phyloP scores from a whole-genome alignment of 225 moss, liverwort and hornwort genomes.

The Bryoerythrophyllum caledonicum region DNA sequence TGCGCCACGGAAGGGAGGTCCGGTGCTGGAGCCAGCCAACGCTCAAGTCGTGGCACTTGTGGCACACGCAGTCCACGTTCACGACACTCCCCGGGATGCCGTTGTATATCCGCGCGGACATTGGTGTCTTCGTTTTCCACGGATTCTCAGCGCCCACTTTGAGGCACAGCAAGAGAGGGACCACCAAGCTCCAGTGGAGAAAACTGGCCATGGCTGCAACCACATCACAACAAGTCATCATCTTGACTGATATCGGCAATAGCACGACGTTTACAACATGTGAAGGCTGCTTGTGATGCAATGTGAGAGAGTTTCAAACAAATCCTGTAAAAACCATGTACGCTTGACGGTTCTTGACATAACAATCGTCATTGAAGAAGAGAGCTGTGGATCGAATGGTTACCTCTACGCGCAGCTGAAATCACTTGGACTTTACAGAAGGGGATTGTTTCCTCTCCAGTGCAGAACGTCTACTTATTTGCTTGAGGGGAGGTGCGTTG shows the following conservation, averaged over 20 bases:
- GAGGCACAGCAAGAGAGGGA: background rate
- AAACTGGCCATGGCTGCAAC: background rate
- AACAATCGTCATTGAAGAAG: too few relatives aligned
- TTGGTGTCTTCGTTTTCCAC: background rate
- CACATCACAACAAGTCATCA: background rate
- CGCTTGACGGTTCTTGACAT: too few relatives aligned
- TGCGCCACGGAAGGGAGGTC: background rate
- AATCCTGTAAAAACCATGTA: too few relatives aligned
- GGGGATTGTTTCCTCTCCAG: background rate
- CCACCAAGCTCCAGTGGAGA: background rate
- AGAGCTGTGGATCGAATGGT: too few relatives aligned
- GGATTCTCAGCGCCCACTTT: background rate
- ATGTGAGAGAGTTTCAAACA: too few relatives aligned
- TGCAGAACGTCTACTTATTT: too few relatives aligned
- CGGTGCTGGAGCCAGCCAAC: background rate
- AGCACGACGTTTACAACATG: too few relatives aligned
- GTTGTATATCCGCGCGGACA: background rate
- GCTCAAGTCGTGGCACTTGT: background rate
- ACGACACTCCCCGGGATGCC: background rate
- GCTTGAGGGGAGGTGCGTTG: background rate
- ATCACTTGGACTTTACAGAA: background rate
- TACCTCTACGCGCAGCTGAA: too few relatives aligned
- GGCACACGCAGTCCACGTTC: background rate
- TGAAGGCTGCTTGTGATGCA: too few relatives aligned
- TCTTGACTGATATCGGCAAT: background rate